Evolutionary conservation across 371 early-diverging fungal species (phyloP).

Genomic region (Apophysomyces sp.): DNA sequence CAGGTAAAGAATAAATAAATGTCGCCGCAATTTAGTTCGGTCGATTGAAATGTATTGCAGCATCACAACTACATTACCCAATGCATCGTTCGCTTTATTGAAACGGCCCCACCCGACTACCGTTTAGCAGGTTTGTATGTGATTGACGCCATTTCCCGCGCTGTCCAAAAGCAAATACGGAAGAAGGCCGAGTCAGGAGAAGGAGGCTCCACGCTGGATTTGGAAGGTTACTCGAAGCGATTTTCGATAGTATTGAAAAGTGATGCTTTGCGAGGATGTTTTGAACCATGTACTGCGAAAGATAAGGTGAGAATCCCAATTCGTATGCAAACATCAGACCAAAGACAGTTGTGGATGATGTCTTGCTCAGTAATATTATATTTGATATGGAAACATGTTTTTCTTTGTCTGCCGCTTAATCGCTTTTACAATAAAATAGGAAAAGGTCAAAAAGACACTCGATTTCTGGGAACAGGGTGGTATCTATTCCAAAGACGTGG

Average conservation of each 20-base stretch:
- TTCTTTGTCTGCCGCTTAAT: conserved; percentile 4
- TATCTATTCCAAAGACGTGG: conserved; percentile 41
- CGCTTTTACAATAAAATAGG: conserved; percentile 38
- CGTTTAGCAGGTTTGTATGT: conserved; percentile 69
- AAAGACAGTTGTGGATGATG: too few species aligned
- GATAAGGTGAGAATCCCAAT: conserved; percentile 41
- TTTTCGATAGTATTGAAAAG: conserved; percentile 42
- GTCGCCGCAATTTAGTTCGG: background rate
- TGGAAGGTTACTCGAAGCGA: conserved; percentile 35
- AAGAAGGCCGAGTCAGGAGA: conserved; percentile 29
- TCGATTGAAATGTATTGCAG: conserved; percentile 21
- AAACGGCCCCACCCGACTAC: conserved; percentile 57
- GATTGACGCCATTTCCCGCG: conserved; percentile 64
- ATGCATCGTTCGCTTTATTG: conserved; percentile 52
- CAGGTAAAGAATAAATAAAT: conserved; percentile 36
- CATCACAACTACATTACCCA: conserved; percentile 59
- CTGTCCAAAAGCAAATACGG: conserved; percentile 39
- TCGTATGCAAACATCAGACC: too few species aligned
- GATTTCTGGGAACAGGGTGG: conserved; percentile 53
- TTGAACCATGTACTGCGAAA: conserved; percentile 34
- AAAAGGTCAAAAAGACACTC: conserved; percentile 52
- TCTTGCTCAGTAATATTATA: background rate
- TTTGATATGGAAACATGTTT: background rate
- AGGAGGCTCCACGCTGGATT: conserved; percentile 13
- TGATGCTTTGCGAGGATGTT: conserved; percentile 27